Evolutionary conservation across 306 rosid species (phyloP).

Genomic region (Hippophae rhamnoides): DNA sequence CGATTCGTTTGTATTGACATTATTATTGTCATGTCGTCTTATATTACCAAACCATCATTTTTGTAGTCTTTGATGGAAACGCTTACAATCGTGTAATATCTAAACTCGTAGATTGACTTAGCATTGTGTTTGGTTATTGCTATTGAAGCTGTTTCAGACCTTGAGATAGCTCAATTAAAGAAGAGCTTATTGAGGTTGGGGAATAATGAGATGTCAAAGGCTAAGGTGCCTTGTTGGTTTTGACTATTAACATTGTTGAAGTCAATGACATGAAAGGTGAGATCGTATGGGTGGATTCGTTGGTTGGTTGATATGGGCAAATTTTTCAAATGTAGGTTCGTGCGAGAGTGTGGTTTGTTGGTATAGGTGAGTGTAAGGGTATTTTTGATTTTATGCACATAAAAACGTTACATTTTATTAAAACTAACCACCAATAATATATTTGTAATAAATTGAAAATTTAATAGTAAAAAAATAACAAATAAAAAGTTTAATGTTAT

Average conservation of each 20-base stretch:
- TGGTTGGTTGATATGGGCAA: too few relatives aligned
- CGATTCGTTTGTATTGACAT: slow-evolving; percentile 77
- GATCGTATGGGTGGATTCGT: too few relatives aligned
- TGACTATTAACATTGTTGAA: slow-evolving; percentile 52
- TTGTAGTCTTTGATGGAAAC: slow-evolving; percentile 76
- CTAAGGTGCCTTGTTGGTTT: slow-evolving; percentile 64
- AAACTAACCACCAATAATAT: too few relatives aligned
- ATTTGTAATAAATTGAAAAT: too few relatives aligned
- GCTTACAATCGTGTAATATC: slow-evolving; percentile 63
- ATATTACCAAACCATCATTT: slow-evolving; percentile 65
- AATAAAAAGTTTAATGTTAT: too few relatives aligned
- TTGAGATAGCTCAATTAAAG: slow-evolving; percentile 44
- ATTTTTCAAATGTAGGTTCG: too few relatives aligned
- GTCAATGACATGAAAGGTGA: slow-evolving; percentile 47
- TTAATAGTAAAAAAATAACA: too few relatives aligned
- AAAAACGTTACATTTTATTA: too few relatives aligned
- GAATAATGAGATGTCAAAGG: slow-evolving; percentile 68
- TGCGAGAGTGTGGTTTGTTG: too few relatives aligned
- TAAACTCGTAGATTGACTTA: slow-evolving; percentile 78
- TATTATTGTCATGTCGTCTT: slow-evolving; percentile 61
- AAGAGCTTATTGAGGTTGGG: slow-evolving; percentile 60
- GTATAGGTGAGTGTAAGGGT: too few relatives aligned
- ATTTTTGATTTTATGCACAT: too few relatives aligned
- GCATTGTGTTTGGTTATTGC: slow-evolving; percentile 90
- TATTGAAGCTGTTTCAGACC: slow-evolving; percentile 63